Base-by-base conservation (phyloP, 164 flowering plant species). In the Platanus orientalis region DNA sequence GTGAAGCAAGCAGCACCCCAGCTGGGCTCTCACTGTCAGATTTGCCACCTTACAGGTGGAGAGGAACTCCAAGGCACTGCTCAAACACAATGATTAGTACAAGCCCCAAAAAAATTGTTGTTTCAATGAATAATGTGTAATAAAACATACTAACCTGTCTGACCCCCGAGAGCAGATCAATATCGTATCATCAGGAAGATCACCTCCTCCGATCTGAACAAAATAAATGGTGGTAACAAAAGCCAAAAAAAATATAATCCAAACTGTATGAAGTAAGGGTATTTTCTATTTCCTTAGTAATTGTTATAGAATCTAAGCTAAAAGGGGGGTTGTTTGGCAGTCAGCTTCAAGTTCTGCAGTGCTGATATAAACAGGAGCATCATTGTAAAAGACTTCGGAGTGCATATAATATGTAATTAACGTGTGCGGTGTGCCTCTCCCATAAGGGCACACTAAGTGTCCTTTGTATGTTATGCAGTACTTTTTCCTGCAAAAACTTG, bases 1-100 rank as follows among this genome's bases (percentile, higher is more conserved):
- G 61, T 95, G 99, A 57, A 95, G 97, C 80, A 95, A 73, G 79
- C 99, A 95, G 76, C 92, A 92, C 14, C 97, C 99, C 12, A 95
- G 90, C 82, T 92, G 97, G 24, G 92, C 84, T 72, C 77, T 89
- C 65, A 95, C 96, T 0, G 97, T 92, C 71, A 92, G 70, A 67
- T 92, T 95, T 13, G 90, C 73, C 60, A 95, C 59, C 75, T 95
- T 95, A 80, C 97, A 89, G 12, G 90, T 85, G 47, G 96, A 84
- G 27, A 85, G 72, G 62, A 95, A 80, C 85, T 95, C 99, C 70
- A 95, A 65, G 19, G 99, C 99, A 76, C 97, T 91, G 88, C 62
- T 51, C 51, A 77, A 68, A 34, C 52, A 77, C 47, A 61, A 54
- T 5, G n/a, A 64, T 59, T 45, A 51, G 49, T 34, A 24, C 55